These are phyloP conservation scores for Nidularia pulvinata DNA, from an alignment of 768 basidiomycete genomes.

Conservation along the genomic window DNA sequence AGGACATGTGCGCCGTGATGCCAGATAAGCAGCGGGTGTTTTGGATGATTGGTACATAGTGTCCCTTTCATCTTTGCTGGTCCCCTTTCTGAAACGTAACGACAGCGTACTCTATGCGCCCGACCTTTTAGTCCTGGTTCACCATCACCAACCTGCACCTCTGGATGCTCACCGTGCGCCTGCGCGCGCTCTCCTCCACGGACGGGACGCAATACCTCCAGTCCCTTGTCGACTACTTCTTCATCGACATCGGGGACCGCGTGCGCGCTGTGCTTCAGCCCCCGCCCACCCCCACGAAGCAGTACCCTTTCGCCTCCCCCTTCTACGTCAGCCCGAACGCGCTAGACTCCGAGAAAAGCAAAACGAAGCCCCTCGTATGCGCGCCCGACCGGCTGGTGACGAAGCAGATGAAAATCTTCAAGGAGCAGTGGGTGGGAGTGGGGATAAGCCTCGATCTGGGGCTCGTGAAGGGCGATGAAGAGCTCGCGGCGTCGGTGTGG, in stretches of 20 bases:
- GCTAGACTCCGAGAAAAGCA: conserved; percentile 16
- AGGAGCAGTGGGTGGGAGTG: conserved; percentile 90
- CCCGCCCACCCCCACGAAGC: conserved; percentile 29
- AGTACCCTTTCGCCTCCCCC: conserved; percentile 43
- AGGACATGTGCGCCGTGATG: conserved; percentile 57
- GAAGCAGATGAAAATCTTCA: conserved; percentile 89
- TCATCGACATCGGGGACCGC: too few species aligned
- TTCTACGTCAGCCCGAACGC: conserved; percentile 50
- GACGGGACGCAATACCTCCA: conserved; percentile 74
- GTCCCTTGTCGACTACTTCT: conserved; percentile 92
- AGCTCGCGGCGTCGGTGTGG: conserved; percentile 90
- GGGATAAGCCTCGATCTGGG: conserved; percentile 80
- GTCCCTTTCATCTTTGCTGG: neutral
- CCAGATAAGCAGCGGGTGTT: conserved; percentile 58
- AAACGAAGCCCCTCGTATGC: conserved; percentile 14
- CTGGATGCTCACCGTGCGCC: conserved; percentile 87
- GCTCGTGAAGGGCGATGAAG: conserved; percentile 72
- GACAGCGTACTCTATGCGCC: conserved; percentile 81
- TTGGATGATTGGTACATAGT: conserved; percentile 64
- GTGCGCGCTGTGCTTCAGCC: conserved; percentile 77
- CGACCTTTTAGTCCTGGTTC: conserved; percentile 98
- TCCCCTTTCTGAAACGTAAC: neutral
- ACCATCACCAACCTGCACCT: conserved; percentile 91
- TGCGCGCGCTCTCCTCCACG: conserved; percentile 76
- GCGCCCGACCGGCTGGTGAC: conserved; percentile 81